Base-by-base conservation (phyloP, 192 early-diverging fungal species). In the Phlyctochytrium planicorne region DNA sequence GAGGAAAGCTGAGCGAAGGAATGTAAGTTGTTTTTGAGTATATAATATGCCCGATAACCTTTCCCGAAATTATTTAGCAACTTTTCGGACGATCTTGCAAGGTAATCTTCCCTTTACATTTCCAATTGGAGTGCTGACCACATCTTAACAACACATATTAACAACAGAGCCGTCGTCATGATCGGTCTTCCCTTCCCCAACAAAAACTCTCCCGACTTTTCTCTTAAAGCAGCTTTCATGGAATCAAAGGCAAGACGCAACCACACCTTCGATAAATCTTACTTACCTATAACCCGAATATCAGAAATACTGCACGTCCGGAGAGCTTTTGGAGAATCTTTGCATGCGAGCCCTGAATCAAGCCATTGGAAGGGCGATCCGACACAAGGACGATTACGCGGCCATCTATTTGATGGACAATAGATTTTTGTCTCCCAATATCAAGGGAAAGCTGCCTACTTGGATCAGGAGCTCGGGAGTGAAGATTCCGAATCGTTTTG, bases 261-360 rank as follows among this genome's bases (percentile, higher is more conserved):
- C 40, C 40, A n/a, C n/a, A n/a, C n/a, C n/a, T n/a, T n/a, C n/a
- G n/a, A n/a, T n/a, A n/a, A n/a, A n/a, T n/a, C n/a, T n/a, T n/a
- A n/a, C n/a, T n/a, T n/a, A n/a, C n/a, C 40, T 47, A 47, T 47
- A 20, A 47, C 20, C 20, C 40, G 40, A 47, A 47, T 47, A 6
- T 47, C 40, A 47, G 29, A 27, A 47, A 47, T 47, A 20, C 20
- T 47, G 53, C 30, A 36, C 67, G 4, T 81, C 78, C 3, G 82
- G 71, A 59, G 93, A 93, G 32, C 90, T 92, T 63, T 94, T 94
- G 63, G 91, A 96, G 66, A 91, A 94, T 62, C 71, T 96, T 35
- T 95, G 93, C 75, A 96, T 97, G 94, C 85, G 89, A 25, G 91
- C 92, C 1, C 91, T 97, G 0, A 95, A 98, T 74, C 94, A 96